phyloP scores from a whole-genome alignment of 306 rosid genomes.

The Cucumis melo region DNA sequence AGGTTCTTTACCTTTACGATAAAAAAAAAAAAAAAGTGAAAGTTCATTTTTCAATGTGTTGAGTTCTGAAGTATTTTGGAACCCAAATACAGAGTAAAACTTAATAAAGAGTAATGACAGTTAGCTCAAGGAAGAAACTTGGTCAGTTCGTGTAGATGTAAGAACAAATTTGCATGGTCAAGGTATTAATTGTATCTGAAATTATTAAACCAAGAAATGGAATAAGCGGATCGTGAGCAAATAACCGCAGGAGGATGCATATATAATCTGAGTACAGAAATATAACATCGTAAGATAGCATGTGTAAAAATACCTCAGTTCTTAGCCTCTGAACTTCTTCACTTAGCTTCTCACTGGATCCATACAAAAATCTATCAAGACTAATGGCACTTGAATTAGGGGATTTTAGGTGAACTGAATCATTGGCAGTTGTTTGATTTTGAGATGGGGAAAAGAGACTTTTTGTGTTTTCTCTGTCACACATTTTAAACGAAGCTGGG shows the following conservation, averaged over 20 bases:
- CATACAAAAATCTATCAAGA: slow-evolving; percentile 18
- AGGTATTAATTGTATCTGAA: not conserved
- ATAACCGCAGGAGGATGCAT: not conserved
- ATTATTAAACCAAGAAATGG: not conserved
- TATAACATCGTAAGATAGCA: not conserved
- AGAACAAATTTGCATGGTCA: not conserved
- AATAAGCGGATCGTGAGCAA: not conserved
- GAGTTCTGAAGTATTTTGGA: not conserved
- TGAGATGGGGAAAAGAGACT: slow-evolving; percentile 18
- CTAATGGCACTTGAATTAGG: slow-evolving; percentile 4
- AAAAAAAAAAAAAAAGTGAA: not conserved
- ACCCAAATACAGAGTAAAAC: not conserved
- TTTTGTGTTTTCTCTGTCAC: slow-evolving; percentile 26
- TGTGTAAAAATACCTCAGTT: slow-evolving; percentile 34
- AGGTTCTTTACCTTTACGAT: slow-evolving; percentile 42
- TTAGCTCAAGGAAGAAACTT: not conserved
- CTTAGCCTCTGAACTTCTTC: slow-evolving; percentile 57
- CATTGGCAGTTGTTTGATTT: slow-evolving; percentile 14
- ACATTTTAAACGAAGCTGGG: slow-evolving; percentile 27
- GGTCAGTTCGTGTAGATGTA: not conserved
- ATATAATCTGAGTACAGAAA: not conserved
- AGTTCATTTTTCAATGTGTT: not conserved
- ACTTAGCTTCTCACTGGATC: slow-evolving; percentile 32
- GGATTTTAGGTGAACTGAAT: slow-evolving; percentile 16
- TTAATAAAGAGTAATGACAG: not conserved